Evolutionary conservation across 2,329 filamentous ascomycete species (phyloP).

Genomic region (Kalaharituber pfeilii): DNA sequence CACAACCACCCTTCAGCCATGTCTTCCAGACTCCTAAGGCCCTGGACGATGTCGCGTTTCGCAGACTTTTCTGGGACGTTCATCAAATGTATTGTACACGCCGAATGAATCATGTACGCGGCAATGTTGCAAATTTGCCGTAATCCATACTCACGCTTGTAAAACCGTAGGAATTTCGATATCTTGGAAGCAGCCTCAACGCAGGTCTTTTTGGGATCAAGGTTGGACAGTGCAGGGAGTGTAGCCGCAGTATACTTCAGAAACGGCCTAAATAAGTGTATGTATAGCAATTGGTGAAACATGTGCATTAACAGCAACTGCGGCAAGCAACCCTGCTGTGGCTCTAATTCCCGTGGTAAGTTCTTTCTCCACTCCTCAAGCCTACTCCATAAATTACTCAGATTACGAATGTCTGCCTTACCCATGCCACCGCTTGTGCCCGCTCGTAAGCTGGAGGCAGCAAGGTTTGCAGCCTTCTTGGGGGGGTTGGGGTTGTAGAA

Average conservation of each 20-base stretch:
- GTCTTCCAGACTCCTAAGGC: conserved; percentile 80
- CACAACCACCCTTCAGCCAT: conserved; percentile 92
- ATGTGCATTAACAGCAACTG: conserved; percentile 77
- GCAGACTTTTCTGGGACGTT: conserved; percentile 88
- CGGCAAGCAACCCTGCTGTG: conserved; percentile 73
- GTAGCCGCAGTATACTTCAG: conserved; percentile 62
- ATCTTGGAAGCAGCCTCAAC: conserved; percentile 77
- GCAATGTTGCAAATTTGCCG: conserved; percentile 92
- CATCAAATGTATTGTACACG: conserved; percentile 83
- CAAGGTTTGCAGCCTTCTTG: conserved; percentile 32
- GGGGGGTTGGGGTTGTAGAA: conserved; percentile 74
- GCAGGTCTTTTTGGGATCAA: conserved; percentile 79
- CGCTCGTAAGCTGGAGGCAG: background rate
- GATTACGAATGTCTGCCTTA: conserved; percentile 60
- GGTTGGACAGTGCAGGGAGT: conserved; percentile 68
- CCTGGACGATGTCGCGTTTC: conserved; percentile 73
- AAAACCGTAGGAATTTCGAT: conserved; percentile 83
- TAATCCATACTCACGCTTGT: conserved; percentile 79
- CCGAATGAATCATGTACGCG: conserved; percentile 87
- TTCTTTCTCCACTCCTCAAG: conserved; percentile 78
- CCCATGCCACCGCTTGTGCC: conserved; percentile 39
- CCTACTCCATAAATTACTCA: conserved; percentile 77
- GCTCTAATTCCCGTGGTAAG: conserved; percentile 70
- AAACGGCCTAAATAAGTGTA: conserved; percentile 89
- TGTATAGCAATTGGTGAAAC: conserved; percentile 92